These are phyloP conservation scores for Trametes sp. DNA, from an alignment of 1,284 basidiomycete species.

Conservation along the genomic window DNA sequence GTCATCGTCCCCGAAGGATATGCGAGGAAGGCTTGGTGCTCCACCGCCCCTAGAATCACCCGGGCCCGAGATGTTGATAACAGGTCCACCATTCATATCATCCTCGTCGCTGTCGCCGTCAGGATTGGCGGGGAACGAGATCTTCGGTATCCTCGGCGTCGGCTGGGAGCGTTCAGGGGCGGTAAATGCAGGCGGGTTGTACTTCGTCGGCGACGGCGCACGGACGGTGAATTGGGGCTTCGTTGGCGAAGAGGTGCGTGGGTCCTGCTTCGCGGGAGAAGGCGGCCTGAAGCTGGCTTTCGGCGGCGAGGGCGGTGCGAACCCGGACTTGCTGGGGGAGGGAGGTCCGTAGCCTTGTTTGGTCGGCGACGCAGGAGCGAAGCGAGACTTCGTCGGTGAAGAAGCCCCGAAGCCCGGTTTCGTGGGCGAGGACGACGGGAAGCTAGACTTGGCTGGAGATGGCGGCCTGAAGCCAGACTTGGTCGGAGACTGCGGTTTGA, in stretches of 20 bases:
- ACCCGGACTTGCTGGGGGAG: neutral
- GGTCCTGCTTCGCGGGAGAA: conserved; percentile 18
- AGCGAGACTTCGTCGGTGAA: neutral
- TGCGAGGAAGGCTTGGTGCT: conserved; percentile 24
- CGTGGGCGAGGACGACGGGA: neutral
- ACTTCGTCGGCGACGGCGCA: conserved; percentile 20
- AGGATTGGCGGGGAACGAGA: conserved; percentile 41
- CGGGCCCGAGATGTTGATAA: conserved; percentile 34
- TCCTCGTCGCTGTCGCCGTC: conserved; percentile 38
- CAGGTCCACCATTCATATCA: conserved; percentile 30
- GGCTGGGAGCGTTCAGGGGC: conserved; percentile 9
- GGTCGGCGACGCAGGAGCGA: conserved; percentile 17
- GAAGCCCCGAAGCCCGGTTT: neutral
- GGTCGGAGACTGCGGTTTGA: conserved; percentile 18
- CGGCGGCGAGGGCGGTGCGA: neutral
- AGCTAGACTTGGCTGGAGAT: conserved; percentile 11
- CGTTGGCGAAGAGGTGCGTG: conserved; percentile 7
- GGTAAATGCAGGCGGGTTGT: conserved; percentile 8
- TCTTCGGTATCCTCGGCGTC: conserved; percentile 38
- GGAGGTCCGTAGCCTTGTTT: neutral
- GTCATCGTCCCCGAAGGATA: conserved; percentile 30
- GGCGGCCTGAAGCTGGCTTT: conserved; percentile 7
- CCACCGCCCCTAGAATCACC: conserved; percentile 2
- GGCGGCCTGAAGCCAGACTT: conserved; percentile 20
- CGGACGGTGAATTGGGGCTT: conserved; percentile 13